Conservation (phyloP, 768 basidiomycete species). For the Fistulinella prunicolor region DNA sequence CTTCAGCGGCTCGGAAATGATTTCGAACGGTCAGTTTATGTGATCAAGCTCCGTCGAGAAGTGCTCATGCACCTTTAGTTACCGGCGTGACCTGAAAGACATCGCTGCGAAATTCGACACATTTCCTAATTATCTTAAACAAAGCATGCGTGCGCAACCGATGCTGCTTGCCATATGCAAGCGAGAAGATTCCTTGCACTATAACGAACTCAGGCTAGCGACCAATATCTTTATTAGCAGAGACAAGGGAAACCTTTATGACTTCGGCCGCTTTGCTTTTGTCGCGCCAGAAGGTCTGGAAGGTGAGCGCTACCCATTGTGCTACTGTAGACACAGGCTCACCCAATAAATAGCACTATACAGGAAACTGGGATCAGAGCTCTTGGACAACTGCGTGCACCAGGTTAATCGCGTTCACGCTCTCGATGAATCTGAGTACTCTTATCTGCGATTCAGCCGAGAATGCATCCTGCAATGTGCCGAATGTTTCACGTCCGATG, state of each 20-base stretch:
- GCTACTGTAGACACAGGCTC: background rate
- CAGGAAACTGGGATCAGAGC: background rate
- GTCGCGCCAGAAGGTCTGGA: background rate
- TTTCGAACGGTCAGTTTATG: background rate
- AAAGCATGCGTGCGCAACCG: background rate
- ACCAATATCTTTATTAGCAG: background rate
- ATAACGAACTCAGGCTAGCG: background rate
- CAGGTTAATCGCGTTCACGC: background rate
- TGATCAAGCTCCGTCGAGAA: background rate
- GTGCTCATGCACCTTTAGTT: background rate
- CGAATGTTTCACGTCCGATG: background rate
- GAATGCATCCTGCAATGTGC: background rate
- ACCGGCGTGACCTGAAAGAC: background rate
- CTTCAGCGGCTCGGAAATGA: background rate
- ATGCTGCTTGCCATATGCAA: background rate
- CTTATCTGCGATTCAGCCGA: background rate
- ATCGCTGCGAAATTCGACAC: background rate
- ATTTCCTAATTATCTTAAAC: background rate
- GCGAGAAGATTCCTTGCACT: background rate
- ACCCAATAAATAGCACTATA: background rate
- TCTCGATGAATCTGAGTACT: background rate
- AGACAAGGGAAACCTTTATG: background rate
- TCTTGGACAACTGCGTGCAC: background rate
- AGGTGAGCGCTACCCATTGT: background rate
- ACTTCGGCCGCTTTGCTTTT: background rate